These are phyloP conservation scores for Massospora cicadina DNA, from an alignment of 371 early-diverging fungal genomes.

Conservation along the genomic window DNA sequence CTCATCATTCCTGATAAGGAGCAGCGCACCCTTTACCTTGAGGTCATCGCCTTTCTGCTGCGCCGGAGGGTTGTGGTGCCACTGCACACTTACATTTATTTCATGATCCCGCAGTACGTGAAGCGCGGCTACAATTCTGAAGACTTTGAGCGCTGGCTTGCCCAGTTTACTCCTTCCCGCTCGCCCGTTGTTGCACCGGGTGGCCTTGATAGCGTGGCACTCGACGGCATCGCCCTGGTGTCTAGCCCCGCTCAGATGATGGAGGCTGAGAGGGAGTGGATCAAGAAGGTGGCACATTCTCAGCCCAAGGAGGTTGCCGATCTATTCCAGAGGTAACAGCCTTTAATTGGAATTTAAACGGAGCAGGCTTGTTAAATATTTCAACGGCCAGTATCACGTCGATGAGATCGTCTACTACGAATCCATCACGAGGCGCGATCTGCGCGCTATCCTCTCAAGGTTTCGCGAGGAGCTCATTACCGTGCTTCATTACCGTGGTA, in stretches of 20 bases:
- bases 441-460: slow-evolving; percentile 32
- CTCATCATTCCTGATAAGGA: slow-evolving; percentile 44
- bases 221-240: slow-evolving; percentile 22
- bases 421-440: slow-evolving; percentile 39
- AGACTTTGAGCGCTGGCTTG: slow-evolving; percentile 21
- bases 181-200: slow-evolving; percentile 8
- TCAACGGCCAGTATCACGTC: slow-evolving; percentile 59
- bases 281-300: slow-evolving; percentile 21
- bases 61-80: slow-evolving; percentile 60
- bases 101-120: slow-evolving; percentile 37
- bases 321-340: slow-evolving; percentile 33
- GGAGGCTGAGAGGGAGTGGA: slow-evolving; percentile 27
- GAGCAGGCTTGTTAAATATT: slow-evolving; percentile 30
- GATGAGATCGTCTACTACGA: slow-evolving; percentile 72
- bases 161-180: slow-evolving; percentile 9
- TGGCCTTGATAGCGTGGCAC: slow-evolving; percentile 15
- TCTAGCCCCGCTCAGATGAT: slow-evolving; percentile 26
- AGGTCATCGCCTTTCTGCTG: slow-evolving; percentile 61
- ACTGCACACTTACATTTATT: slow-evolving; percentile 59
- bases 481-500: slow-evolving; percentile 9
- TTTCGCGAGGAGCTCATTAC: slow-evolving; percentile 34
- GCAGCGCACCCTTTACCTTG: slow-evolving; percentile 46
- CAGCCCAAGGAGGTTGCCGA: slow-evolving; percentile 33
- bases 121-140: slow-evolving; percentile 24
- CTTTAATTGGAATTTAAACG: background rate